These are phyloP conservation scores for Lodderomyces metapsilosis DNA, from an alignment of 1,139 yeast species.

Conservation along the genomic window DNA sequence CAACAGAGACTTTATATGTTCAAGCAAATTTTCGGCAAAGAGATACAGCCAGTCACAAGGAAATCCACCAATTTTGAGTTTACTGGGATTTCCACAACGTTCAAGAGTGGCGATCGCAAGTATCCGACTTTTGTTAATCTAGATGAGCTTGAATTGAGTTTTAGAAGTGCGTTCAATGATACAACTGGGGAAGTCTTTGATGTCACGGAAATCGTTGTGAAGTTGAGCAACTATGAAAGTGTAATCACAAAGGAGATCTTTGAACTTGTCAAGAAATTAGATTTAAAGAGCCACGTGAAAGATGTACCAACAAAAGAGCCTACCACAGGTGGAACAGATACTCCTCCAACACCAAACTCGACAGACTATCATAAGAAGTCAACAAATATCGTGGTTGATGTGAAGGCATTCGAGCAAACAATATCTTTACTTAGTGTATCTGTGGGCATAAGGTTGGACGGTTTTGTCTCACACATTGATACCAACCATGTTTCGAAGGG, in stretches of 20 bases:
- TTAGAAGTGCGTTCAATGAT: background rate
- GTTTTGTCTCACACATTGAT: background rate
- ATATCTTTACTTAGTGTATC: background rate
- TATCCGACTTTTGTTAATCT: constrained; percentile 19
- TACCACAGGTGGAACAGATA: background rate
- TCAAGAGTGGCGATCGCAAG: background rate
- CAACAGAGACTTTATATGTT: constrained; percentile 54
- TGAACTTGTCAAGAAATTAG: background rate
- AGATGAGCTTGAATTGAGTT: background rate
- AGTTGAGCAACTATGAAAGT: constrained; percentile 16
- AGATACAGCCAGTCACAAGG: background rate
- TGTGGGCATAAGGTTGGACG: background rate
- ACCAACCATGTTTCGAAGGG: background rate
- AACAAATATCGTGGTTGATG: background rate
- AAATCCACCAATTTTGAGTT: constrained; percentile 3
- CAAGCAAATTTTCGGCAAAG: constrained; percentile 34
- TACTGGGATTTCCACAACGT: background rate
- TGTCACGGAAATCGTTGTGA: background rate
- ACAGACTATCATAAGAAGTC: background rate
- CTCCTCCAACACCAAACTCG: background rate
- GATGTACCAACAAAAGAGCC: background rate
- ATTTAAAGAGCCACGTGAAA: background rate
- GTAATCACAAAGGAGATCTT: constrained; percentile 12
- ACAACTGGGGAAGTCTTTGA: background rate
- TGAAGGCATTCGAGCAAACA: constrained; percentile 1